A percentile compares a stretch with the other conserved stretches of the same genome.
These are phyloP conservation scores for Pseudotsuga menziesii DNA, from an alignment of 75 land plant species.

Conservation along the genomic window DNA sequence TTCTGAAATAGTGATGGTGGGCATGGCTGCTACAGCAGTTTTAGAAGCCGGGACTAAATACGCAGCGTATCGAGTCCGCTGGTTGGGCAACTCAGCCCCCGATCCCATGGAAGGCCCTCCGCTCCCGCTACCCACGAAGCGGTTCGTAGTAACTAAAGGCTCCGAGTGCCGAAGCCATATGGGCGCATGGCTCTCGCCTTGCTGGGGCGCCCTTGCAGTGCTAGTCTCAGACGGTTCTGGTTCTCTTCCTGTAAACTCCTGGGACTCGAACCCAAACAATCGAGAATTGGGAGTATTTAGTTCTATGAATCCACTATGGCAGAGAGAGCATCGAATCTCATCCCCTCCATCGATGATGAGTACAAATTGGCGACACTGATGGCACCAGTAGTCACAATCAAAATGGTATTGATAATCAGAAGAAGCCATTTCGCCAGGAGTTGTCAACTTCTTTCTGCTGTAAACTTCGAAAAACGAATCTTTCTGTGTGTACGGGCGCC, in stretches of 20 bases:
- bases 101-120: constrained; percentile 48
- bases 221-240: constrained; percentile 10
- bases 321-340: constrained; percentile 56
- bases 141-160: too few relatives aligned
- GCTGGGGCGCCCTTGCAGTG: too few relatives aligned
- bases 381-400: constrained; percentile 52
- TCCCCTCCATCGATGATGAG: constrained; percentile 34
- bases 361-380: constrained; percentile 37
- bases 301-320: constrained; percentile 58
- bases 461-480: too few relatives aligned
- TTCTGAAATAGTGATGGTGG: constrained; percentile 38
- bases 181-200: too few relatives aligned
- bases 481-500: too few relatives aligned
- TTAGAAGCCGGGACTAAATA: constrained; percentile 44
- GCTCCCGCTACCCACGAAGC: constrained; percentile 25
- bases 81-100: constrained; percentile 43
- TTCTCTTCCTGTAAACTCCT: constrained; percentile 12
- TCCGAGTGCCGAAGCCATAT: too few relatives aligned
- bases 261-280: too few relatives aligned
- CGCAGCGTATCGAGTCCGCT: constrained; percentile 51
- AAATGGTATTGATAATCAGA: too few relatives aligned
- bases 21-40: constrained; percentile 54
- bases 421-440: too few relatives aligned
- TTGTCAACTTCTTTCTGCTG: too few relatives aligned
- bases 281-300: too few relatives aligned